Evolutionary conservation across 2,329 filamentous ascomycete genomes (phyloP).

Genomic region (Ophiostoma tasmaniense): DNA sequence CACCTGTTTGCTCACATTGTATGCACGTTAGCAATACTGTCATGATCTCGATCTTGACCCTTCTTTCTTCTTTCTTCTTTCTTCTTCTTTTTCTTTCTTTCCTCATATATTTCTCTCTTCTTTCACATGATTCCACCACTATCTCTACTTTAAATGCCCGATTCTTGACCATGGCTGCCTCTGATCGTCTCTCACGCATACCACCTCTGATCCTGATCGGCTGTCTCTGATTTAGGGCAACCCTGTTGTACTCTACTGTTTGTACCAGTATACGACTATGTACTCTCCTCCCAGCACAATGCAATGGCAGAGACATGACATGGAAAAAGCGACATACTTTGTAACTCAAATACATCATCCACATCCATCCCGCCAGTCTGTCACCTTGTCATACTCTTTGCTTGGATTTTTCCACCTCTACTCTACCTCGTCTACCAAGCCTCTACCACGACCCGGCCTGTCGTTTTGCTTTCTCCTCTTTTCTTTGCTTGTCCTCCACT

Average conservation of each 20-base stretch:
- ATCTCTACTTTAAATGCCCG: background rate
- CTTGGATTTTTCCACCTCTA: background rate
- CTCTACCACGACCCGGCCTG: background rate
- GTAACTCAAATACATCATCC: background rate
- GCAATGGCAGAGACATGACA: background rate
- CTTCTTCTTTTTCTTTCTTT: too few relatives aligned
- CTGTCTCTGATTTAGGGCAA: conserved; percentile 1
- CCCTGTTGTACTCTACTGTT: too few relatives aligned
- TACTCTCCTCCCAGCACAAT: too few relatives aligned
- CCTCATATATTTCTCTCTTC: too few relatives aligned
- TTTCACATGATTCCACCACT: background rate
- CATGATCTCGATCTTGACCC: too few relatives aligned
- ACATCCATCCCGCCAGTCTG: background rate
- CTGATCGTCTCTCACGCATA: background rate
- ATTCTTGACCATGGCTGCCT: background rate
- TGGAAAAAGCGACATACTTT: background rate
- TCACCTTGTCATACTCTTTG: background rate
- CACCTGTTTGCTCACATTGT: background rate
- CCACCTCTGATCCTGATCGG: background rate
- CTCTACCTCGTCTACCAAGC: background rate
- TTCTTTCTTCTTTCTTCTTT: too few relatives aligned
- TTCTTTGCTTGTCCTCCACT: background rate
- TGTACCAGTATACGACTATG: too few relatives aligned
- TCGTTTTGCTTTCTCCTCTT: background rate
- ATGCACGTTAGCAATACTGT: background rate